Percentiles rank a stretch among this genome's conserved stretches.
Evolutionary conservation across 495 filamentous ascomycete genomes (phyloP).

Genomic region (Xylaria cubensis): DNA sequence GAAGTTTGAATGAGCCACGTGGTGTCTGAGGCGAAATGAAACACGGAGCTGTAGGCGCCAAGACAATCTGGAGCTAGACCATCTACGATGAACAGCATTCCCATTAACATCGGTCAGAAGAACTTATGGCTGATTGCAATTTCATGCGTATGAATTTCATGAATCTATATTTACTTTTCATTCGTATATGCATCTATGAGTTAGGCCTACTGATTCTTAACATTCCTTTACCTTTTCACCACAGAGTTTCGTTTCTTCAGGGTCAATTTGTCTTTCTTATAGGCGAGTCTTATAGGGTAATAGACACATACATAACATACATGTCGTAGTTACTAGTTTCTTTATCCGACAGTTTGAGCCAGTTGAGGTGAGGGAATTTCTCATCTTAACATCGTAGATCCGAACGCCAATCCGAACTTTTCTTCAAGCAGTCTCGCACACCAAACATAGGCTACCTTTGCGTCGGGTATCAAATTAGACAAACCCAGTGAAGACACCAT

Average conservation of each 20-base stretch:
- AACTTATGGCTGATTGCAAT: background rate
- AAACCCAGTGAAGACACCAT: background rate
- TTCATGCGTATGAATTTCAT: background rate
- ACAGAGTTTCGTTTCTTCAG: background rate
- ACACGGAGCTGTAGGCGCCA: conserved; percentile 11
- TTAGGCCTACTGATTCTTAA: background rate
- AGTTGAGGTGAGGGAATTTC: background rate
- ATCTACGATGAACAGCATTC: background rate
- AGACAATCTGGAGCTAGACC: background rate
- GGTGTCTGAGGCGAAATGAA: conserved; percentile 6
- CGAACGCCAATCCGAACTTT: background rate
- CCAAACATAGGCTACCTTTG: background rate
- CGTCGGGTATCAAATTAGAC: background rate
- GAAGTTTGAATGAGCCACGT: background rate
- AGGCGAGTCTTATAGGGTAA: background rate
- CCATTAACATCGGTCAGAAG: background rate
- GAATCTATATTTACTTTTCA: background rate
- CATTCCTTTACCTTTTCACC: background rate
- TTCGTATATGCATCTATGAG: background rate
- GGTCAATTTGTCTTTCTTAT: background rate
- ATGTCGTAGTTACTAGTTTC: background rate
- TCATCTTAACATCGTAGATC: background rate
- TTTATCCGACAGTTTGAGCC: background rate
- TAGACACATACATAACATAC: too few relatives aligned
- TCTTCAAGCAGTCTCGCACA: background rate